Conservation (phyloP, 257 asterid species). For the Penstemon davidsonii region DNA sequence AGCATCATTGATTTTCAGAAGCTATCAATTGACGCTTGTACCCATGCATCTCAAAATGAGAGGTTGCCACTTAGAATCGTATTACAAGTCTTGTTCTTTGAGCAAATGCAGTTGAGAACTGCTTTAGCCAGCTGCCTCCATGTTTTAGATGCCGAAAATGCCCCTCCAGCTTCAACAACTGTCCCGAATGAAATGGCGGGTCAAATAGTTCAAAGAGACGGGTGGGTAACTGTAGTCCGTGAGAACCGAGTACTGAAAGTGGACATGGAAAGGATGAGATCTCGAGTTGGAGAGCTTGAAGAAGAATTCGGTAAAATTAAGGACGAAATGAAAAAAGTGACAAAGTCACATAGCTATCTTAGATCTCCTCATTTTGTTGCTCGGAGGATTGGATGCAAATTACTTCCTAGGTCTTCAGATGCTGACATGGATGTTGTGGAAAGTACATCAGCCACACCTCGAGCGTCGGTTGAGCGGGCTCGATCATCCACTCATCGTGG, state of each 20-base stretch:
- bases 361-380: conserved; percentile 63
- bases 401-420: conserved; percentile 58
- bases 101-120: conserved; percentile 84
- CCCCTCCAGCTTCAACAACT: conserved; percentile 45
- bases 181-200: conserved; percentile 45
- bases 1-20: conserved; percentile 74
- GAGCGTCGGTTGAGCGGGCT: conserved; percentile 63
- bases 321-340: conserved; percentile 79
- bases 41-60: conserved; percentile 95
- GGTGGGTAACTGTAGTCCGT: conserved; percentile 81
- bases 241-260: conserved; percentile 81
- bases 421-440: conserved; percentile 50
- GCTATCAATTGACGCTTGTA: conserved; percentile 94
- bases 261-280: conserved; percentile 83
- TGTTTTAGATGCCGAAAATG: conserved; percentile 67
- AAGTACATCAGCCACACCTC: conserved; percentile 61
- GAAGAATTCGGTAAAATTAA: conserved; percentile 74
- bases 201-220: conserved; percentile 68
- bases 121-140: conserved; percentile 82
- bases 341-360: conserved; percentile 61
- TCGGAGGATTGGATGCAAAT: conserved; percentile 52
- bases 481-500: conserved; percentile 37
- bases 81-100: conserved; percentile 89
- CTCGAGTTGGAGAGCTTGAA: conserved; percentile 85
- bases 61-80: conserved; percentile 84